Evolutionary conservation across 139 green algal genomes (phyloP).

Genomic region (Trebouxia sp.): DNA sequence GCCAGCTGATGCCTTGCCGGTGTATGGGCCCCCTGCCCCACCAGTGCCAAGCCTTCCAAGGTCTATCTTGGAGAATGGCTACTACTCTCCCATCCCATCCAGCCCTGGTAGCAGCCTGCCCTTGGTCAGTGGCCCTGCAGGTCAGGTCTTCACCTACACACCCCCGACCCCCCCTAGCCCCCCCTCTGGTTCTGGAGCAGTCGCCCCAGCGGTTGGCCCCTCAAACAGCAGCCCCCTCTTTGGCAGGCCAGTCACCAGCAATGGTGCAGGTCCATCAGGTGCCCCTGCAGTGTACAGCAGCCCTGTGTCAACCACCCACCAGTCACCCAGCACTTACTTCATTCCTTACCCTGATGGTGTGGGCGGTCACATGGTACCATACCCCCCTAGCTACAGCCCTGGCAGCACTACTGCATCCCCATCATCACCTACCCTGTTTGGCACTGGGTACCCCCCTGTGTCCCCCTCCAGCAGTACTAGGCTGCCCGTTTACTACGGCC

Average conservation of each 20-base stretch:
- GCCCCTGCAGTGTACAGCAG: neutral
- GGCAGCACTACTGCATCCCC: too few relatives aligned
- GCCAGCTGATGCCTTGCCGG: neutral
- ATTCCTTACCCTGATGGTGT: constrained; percentile 7
- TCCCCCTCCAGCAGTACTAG: neutral
- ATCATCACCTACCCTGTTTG: neutral
- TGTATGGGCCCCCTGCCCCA: too few relatives aligned
- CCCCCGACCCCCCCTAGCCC: neutral
- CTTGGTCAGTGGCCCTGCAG: too few relatives aligned
- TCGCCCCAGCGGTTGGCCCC: neutral
- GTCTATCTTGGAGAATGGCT: too few relatives aligned
- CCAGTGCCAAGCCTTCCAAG: too few relatives aligned
- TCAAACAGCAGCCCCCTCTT: neutral
- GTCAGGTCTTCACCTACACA: too few relatives aligned
- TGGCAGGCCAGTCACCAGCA: neutral
- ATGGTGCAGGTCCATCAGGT: neutral
- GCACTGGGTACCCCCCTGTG: neutral
- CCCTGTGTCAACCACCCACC: too few relatives aligned
- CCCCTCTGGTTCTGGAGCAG: too few relatives aligned
- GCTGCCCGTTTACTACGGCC: constrained; percentile 6
- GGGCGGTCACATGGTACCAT: constrained; percentile 14
- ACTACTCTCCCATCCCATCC: too few relatives aligned
- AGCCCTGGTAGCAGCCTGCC: too few relatives aligned
- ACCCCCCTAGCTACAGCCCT: too few relatives aligned
- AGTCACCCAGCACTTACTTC: neutral